phyloP scores from a whole-genome alignment of 495 filamentous ascomycete species.

The Talaromyces trachyspermus region DNA sequence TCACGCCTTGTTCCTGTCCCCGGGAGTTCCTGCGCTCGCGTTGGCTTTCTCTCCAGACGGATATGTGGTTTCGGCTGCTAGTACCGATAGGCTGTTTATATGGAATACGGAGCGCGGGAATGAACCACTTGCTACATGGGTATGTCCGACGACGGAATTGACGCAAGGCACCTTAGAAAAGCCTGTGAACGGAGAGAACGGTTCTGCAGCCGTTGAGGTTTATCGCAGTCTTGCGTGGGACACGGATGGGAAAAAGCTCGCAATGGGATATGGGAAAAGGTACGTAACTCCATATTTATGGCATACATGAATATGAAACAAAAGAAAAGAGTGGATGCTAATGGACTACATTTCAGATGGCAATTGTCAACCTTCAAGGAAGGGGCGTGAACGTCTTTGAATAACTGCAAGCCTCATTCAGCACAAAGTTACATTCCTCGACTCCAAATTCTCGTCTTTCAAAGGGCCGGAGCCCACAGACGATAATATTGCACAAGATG shows the following conservation, averaged over 20 bases:
- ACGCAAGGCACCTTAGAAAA: constrained; percentile 25
- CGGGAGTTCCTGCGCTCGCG: constrained; percentile 48
- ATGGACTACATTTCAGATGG: constrained; percentile 26
- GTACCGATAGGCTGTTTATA: constrained; percentile 55
- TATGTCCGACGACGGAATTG: constrained; percentile 19
- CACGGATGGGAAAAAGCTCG: constrained; percentile 64
- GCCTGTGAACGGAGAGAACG: constrained; percentile 34
- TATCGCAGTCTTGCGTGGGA: constrained; percentile 67
- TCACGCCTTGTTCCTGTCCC: constrained; percentile 35
- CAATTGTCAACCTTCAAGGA: constrained; percentile 38
- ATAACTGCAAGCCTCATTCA: not conserved
- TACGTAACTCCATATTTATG: constrained; percentile 40
- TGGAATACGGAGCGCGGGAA: constrained; percentile 65
- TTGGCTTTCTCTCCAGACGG: constrained; percentile 68
- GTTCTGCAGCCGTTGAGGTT: constrained; percentile 19
- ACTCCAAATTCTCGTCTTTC: too few species aligned
- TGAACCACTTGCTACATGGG: constrained; percentile 62
- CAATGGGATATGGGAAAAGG: constrained; percentile 61
- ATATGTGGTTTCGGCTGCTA: constrained; percentile 60
- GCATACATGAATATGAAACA: not conserved
- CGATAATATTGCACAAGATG: too few species aligned
- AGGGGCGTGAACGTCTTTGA: not conserved
- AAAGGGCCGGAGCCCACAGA: too few species aligned
- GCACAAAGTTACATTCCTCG: too few species aligned
- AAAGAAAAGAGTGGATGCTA: constrained; percentile 2